Evolutionary conservation across 331 rosid genomes (phyloP), one percentile per base, ranked within the genome.

Genomic region (Prunus yedoensis): DNA sequence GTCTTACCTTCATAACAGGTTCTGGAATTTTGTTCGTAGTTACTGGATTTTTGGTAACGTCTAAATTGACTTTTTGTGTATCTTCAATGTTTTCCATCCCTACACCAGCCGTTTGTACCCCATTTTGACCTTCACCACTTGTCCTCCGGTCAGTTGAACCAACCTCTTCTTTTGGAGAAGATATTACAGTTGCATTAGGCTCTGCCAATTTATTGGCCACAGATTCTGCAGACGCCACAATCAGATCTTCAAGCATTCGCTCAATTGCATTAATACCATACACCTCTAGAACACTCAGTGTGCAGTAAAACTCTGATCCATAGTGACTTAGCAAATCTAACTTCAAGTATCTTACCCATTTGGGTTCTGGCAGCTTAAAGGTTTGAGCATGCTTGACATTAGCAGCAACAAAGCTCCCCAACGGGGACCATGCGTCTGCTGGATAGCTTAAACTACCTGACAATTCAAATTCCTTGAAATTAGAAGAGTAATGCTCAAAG

Each of bases 291-390:
- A 86, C 86, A 85, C 98, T 94, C 3, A 94, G 52, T 15, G 94
- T 94, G 91, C 98, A 94, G 86, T 94, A 91, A 77, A 94, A 94
- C 77, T 91, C 98, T 17, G 97, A 86, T 66, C 98, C 97, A 60
- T 90, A 88, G 85, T 94, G 98, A 79, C 93, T 88, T 45, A 74
- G 83, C 61, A 94, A 76, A 72, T 85, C 87, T 82, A 94, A 74
- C 57, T 91, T 94, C 60, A 94, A 79, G 84, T 91, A 94, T 82
- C 98, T 83, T 38, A 66, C 96, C 98, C 97, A 94, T 65, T 82
- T 87, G 68, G 96, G 91, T 59, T 91, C 94, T 15, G 91, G 80
- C 45, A 91, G 77, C 84, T 80, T 83, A 76, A 93, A 93, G 66
- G 67, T 79, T 77, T 94, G 98, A 11, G 94, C 90, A 45, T 91